phyloP scores from a whole-genome alignment of 2,329 filamentous ascomycete genomes.

The Aureobasidium subglaciale region DNA sequence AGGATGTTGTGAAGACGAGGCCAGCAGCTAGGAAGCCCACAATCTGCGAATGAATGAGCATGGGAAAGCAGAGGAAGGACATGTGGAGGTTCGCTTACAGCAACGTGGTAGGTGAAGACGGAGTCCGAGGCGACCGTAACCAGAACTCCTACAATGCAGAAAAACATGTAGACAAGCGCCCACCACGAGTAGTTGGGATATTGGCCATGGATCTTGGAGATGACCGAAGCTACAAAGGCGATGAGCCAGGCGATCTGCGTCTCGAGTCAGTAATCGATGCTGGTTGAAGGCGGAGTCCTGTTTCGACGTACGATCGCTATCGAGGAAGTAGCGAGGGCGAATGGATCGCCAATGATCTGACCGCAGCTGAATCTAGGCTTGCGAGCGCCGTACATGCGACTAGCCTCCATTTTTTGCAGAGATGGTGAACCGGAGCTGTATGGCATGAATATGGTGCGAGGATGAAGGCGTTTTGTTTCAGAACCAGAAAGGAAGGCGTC shows the following conservation, averaged over 20 bases:
- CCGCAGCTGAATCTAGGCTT: constrained; percentile 61
- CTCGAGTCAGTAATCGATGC: background rate
- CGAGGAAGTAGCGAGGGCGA: constrained; percentile 87
- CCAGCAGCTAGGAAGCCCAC: constrained; percentile 80
- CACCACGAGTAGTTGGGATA: constrained; percentile 94
- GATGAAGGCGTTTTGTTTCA: background rate
- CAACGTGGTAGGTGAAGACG: constrained; percentile 82
- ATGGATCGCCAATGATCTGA: constrained; percentile 93
- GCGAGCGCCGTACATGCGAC: constrained; percentile 32
- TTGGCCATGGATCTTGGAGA: constrained; percentile 51
- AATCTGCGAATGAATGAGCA: constrained; percentile 42
- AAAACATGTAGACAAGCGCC: constrained; percentile 77
- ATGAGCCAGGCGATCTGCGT: constrained; percentile 94
- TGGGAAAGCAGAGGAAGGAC: background rate
- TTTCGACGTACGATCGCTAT: constrained; percentile 69
- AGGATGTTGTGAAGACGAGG: constrained; percentile 76
- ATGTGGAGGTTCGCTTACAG: constrained; percentile 43
- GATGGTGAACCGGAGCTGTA: constrained; percentile 69
- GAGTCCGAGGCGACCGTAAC: constrained; percentile 79
- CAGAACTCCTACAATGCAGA: constrained; percentile 71
- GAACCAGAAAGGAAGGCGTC: background rate
- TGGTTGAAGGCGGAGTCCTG: background rate
- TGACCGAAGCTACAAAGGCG: constrained; percentile 76
- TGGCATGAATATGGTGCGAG: constrained; percentile 26
- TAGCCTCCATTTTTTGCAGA: constrained; percentile 71